Evolutionary conservation across 768 basidiomycete species (phyloP).

Genomic region (Nidula microcarpa): DNA sequence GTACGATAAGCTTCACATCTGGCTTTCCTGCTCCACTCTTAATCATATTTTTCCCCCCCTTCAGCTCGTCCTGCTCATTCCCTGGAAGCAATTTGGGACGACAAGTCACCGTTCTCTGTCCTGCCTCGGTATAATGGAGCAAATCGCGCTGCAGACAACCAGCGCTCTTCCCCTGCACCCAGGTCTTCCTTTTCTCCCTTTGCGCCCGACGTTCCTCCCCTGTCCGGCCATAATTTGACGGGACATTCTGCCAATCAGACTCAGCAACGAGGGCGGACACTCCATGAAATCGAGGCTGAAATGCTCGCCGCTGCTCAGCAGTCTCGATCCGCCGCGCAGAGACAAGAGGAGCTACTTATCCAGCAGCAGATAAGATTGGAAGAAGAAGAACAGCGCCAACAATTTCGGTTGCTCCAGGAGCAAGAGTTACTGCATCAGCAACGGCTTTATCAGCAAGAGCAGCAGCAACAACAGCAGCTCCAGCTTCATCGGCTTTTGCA

Average conservation of each 20-base stretch:
- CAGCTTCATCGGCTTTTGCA: slow-evolving; percentile 40
- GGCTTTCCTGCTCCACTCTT: neutral
- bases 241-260: slow-evolving; percentile 23
- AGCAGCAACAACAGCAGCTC: slow-evolving; percentile 37
- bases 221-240: slow-evolving; percentile 25
- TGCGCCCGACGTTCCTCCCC: slow-evolving; percentile 14
- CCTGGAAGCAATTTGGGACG: slow-evolving; percentile 78
- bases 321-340: slow-evolving; percentile 16
- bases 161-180: slow-evolving; percentile 26
- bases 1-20: slow-evolving; percentile 14
- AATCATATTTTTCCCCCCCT: slow-evolving; percentile 1
- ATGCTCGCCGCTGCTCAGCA: slow-evolving; percentile 66
- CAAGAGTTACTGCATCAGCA: slow-evolving; percentile 31
- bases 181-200: slow-evolving; percentile 37
- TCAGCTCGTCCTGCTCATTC: slow-evolving; percentile 43
- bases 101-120: slow-evolving; percentile 73
- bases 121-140: slow-evolving; percentile 54
- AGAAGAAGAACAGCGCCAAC: slow-evolving; percentile 20
- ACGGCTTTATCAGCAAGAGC: slow-evolving; percentile 32
- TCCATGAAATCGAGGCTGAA: slow-evolving; percentile 83
- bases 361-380: slow-evolving; percentile 44
- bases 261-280: slow-evolving; percentile 43
- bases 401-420: slow-evolving; percentile 24
- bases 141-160: slow-evolving; percentile 34
- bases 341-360: slow-evolving; percentile 18